Percentiles rank a stretch among this genome's conserved stretches.
phyloP scores from a whole-genome alignment of 768 basidiomycete genomes.

The Suillus variegatus region DNA sequence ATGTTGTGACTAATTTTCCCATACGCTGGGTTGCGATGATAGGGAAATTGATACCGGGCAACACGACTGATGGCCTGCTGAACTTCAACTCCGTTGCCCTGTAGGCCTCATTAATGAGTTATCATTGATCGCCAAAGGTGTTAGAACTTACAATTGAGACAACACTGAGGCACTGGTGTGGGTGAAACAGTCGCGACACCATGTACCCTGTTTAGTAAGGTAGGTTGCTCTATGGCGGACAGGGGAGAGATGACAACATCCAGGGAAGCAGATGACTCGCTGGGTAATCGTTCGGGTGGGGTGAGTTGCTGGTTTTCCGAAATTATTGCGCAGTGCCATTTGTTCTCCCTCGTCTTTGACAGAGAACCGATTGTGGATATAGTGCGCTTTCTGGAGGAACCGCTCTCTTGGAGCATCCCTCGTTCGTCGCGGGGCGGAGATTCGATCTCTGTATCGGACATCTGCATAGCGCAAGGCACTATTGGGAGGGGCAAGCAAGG shows the following conservation, averaged over 20 bases:
- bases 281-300: too few species aligned
- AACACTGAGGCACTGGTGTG: neutral
- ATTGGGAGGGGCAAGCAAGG: too few species aligned
- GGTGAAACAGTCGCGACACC: neutral
- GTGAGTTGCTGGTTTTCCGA: too few species aligned
- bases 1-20: neutral
- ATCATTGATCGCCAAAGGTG: neutral
- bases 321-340: neutral
- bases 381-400: neutral
- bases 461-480: neutral
- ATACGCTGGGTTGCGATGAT: neutral
- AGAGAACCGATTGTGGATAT: too few species aligned
- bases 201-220: too few species aligned
- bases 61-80: neutral
- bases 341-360: too few species aligned
- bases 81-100: neutral
- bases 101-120: neutral
- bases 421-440: neutral
- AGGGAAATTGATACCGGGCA: neutral
- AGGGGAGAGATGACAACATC: neutral
- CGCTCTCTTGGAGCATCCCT: neutral
- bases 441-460: too few species aligned
- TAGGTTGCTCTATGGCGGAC: neutral
- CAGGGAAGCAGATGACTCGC: too few species aligned
- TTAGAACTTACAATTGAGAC: neutral